Conservation (phyloP, 768 basidiomycete genomes). For the Leccinum longicurvipes region DNA sequence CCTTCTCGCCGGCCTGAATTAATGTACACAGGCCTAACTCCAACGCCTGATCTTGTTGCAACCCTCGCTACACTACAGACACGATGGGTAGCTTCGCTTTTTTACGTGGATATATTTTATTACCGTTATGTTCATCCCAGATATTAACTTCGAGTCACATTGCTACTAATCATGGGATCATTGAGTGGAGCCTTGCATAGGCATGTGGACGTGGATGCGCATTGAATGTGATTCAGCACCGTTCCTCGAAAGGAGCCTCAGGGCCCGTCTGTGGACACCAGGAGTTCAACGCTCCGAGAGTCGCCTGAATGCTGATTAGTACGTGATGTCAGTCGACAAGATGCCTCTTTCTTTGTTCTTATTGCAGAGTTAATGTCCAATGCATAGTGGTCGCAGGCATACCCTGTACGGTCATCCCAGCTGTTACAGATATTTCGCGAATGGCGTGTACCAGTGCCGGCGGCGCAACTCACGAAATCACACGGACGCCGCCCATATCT, state of each 20-base stretch:
- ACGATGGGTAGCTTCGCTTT: slow-evolving; percentile 17
- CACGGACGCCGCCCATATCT: neutral
- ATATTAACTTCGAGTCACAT: slow-evolving; percentile 14
- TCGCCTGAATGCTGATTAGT: neutral
- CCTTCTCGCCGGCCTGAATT: slow-evolving; percentile 4
- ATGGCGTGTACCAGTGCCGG: neutral
- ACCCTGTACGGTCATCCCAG: neutral
- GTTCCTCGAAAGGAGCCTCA: neutral
- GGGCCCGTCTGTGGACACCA: neutral
- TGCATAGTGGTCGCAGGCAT: slow-evolving; percentile 1
- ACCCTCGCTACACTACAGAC: slow-evolving; percentile 6
- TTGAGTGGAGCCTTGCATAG: slow-evolving; percentile 11
- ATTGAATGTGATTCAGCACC: neutral
- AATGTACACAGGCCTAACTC: slow-evolving; percentile 1
- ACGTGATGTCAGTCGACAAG: neutral
- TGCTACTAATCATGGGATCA: slow-evolving; percentile 13
- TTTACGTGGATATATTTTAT: slow-evolving; percentile 31
- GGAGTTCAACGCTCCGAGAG: neutral
- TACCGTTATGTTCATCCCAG: slow-evolving; percentile 20
- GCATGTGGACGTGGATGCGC: slow-evolving; percentile 2
- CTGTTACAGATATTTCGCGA: neutral
- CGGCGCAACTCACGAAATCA: neutral
- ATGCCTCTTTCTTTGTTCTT: neutral
- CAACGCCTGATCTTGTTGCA: slow-evolving; percentile 3
- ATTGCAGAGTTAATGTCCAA: neutral